phyloP scores from a whole-genome alignment of 2,329 filamentous ascomycete genomes.

The Penicillium sp. region DNA sequence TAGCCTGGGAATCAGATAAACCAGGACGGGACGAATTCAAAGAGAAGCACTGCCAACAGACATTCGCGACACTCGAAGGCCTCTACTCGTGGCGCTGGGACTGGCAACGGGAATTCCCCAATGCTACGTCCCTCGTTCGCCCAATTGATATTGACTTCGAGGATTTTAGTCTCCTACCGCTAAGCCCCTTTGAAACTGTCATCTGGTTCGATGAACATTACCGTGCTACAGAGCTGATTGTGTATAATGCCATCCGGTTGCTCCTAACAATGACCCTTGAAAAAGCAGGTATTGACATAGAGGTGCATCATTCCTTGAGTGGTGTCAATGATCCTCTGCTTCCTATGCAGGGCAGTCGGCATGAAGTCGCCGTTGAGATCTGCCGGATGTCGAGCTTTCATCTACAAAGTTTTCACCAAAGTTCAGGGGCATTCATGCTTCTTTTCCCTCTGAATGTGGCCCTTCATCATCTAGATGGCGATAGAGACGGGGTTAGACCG shows the following conservation, averaged over 20 bases:
- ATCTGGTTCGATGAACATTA: conserved; percentile 8
- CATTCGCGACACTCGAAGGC: neutral
- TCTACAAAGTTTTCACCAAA: conserved; percentile 7
- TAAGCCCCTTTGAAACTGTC: conserved; percentile 11
- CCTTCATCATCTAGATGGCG: conserved; percentile 6
- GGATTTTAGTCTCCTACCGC: neutral
- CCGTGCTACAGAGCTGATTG: conserved; percentile 13
- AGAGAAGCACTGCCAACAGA: neutral
- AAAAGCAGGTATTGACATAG: neutral
- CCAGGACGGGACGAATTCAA: conserved; percentile 1
- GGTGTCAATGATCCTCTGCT: conserved; percentile 10
- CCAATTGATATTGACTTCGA: neutral
- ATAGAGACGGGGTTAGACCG: neutral
- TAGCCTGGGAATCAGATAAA: neutral
- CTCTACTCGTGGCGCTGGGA: conserved; percentile 16
- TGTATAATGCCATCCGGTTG: conserved; percentile 8
- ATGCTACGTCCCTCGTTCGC: conserved; percentile 2
- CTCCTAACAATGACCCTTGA: conserved; percentile 7
- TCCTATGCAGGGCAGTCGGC: conserved; percentile 14
- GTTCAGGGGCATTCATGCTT: conserved; percentile 13
- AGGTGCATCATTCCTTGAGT: neutral
- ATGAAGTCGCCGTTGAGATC: conserved; percentile 15
- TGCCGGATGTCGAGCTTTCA: conserved; percentile 18
- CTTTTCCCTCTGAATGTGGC: conserved; percentile 17
- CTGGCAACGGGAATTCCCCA: conserved; percentile 10